Base-by-base conservation (phyloP, 768 basidiomycete species). In the Kondoa subrosea region DNA sequence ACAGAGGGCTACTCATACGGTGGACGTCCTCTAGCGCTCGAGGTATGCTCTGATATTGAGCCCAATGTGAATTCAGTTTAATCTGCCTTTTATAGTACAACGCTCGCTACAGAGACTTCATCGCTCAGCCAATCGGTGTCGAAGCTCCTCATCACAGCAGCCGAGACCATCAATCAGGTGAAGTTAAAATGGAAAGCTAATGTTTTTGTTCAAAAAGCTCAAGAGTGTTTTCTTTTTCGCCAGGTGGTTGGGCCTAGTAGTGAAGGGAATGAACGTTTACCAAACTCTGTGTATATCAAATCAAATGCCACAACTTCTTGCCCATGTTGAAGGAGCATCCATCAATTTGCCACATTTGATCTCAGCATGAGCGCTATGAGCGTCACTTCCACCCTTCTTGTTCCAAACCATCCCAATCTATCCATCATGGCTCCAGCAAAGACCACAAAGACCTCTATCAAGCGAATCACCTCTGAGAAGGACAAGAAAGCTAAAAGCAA, bases 1-100 rank as follows among this genome's bases (percentile, higher is more conserved):
- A 72, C 72, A 71, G 64, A 70, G 56, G 64, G 61, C 14, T 74
- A 74, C 40, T 34, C 61, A 33, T 71, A 71, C 56, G 71, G 71
- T 2, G 69, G 71, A 12, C 65, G 69, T 21, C 67, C 71, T 4
- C 64, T 72, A 26, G 32, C 12, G 0, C 30, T 68, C 50, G 67
- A 64, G 50, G 61, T 63, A 33, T 29, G 61, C 61, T 63, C n/a
- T n/a, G n/a, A n/a, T n/a, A n/a, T n/a, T n/a, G n/a, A n/a, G n/a
- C n/a, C n/a, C n/a, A n/a, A n/a, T n/a, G n/a, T n/a, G n/a, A n/a
- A n/a, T n/a, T n/a, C n/a, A 15, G 15, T 65, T 14, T 16, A 16
- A 40, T 50, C 64, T 32, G 33, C 17, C 17, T 67, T 25, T 32
- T 67, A 16, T 67, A 67, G 34, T 72, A 63, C 69, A 72, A 72